Conservation (phyloP, 192 early-diverging fungal species). For the Podila horticola region DNA sequence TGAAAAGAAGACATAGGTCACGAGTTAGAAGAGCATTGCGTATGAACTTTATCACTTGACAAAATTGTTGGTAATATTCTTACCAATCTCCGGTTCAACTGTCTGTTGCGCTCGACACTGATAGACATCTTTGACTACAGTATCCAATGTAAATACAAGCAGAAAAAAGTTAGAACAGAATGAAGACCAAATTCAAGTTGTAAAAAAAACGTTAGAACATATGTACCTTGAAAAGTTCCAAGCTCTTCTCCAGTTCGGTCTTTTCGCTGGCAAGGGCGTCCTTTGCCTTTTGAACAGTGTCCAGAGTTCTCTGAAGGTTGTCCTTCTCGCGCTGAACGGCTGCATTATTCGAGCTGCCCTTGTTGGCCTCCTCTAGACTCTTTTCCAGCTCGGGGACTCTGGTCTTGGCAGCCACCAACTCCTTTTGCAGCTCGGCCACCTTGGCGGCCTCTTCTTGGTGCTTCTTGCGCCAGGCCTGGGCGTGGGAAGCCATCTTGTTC, state of each 20-base stretch:
- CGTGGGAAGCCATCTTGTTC: constrained; percentile 20
- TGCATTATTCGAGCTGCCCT: constrained; percentile 21
- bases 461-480: constrained; percentile 32
- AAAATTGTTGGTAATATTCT: neutral
- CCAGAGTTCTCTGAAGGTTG: constrained; percentile 11
- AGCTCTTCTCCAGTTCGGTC: constrained; percentile 23
- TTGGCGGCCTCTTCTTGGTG: constrained; percentile 24
- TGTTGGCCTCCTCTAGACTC: constrained; percentile 40
- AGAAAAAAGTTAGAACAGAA: neutral
- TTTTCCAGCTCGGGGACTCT: constrained; percentile 54
- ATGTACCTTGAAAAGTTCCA: constrained; percentile 32
- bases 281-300: constrained; percentile 3
- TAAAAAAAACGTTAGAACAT: neutral
- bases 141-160: neutral
- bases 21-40: neutral
- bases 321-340: constrained; percentile 8
- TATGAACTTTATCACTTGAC: neutral
- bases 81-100: constrained; percentile 8
- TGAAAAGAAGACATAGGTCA: constrained; percentile 21
- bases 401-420: constrained; percentile 22
- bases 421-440: constrained; percentile 27
- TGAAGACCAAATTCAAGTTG: neutral
- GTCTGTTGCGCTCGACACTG: constrained; percentile 15
- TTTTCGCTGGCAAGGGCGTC: constrained; percentile 26
- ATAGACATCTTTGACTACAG: neutral